Evolutionary conservation across 2,329 filamentous ascomycete species (phyloP), one percentile per base, ranked within the genome.

Genomic region (Trematosphaeria pertusa): DNA sequence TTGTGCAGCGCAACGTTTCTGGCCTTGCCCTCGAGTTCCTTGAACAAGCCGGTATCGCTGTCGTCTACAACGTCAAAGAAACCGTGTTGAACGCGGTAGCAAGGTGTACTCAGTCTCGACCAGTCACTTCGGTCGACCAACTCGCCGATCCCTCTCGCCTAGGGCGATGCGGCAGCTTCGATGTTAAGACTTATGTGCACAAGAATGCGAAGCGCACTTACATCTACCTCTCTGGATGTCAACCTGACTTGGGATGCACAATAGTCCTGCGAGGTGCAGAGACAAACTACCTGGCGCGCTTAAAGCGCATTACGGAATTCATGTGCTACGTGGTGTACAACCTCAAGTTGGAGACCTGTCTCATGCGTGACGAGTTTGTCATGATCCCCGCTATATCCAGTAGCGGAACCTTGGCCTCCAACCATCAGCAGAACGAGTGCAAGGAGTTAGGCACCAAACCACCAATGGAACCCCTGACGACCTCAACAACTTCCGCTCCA

Each of bases 261-360:
- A 96, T 99, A 59, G 90, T 91, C 10, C 78, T 99, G 17, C 86
- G 94, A 35, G 94, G 94, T 1, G 89, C 88, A 3, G 85, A 88
- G 48, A 86, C 85, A 21, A 76, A 83, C 37, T 79, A 85, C 0
- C 79, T 99, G 14, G 78, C 85, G 1, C 89, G 86, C 59, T 85
- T 99, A 71, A 99, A 99, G 73, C 84, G 86, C 41, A 94, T 99
- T 57, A 94, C 93, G 9, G 94, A 99, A 67, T 97, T 99, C 67
- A 97, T 99, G 93, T 88, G 95, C 28, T 99, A 97, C 60, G 95
- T 99, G 15, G 92, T 97, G 10, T 99, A 99, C 73, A 99, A 97
- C 62, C 79, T 99, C 42, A 96, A 96, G 67, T 81, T 99, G 11
- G 94, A 99, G 73, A 96, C 94, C 1, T 96, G 89, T 59, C 78